Conservation (phyloP, 371 early-diverging fungal genomes). For the Furculomyces boomerangus region DNA sequence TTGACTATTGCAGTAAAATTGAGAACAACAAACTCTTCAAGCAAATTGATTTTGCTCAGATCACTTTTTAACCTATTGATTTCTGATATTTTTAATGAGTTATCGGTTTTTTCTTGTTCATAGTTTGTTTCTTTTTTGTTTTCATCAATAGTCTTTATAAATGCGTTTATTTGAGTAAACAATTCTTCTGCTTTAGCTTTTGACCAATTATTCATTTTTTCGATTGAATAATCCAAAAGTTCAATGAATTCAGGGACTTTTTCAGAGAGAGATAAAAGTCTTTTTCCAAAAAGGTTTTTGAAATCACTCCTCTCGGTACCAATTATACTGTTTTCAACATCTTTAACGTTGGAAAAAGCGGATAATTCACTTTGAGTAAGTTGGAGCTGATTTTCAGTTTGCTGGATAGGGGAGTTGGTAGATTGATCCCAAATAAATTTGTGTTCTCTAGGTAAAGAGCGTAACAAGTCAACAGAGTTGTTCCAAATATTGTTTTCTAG, state of each 20-base stretch:
- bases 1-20: constrained; percentile 64
- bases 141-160: neutral
- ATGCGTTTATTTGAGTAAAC: neutral
- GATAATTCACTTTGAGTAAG: constrained; percentile 19
- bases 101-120: constrained; percentile 30
- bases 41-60: no score
- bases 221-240: constrained; percentile 36
- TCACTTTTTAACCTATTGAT: constrained; percentile 45
- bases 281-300: constrained; percentile 24
- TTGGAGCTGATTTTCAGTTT: constrained; percentile 14
- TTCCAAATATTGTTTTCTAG: constrained; percentile 34
- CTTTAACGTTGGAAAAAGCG: constrained; percentile 3
- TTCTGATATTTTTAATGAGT: constrained; percentile 28
- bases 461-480: constrained; percentile 22
- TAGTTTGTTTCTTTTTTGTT: neutral
- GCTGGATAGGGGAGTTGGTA: neutral
- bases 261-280: constrained; percentile 26
- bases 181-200: neutral
- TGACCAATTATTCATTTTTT: constrained; percentile 22
- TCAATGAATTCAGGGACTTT: constrained; percentile 37
- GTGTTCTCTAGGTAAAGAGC: constrained; percentile 11
- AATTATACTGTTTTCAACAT: neutral
- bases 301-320: constrained; percentile 9
- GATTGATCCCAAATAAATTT: constrained; percentile 10
- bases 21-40: constrained; percentile 45